phyloP scores from a whole-genome alignment of 257 asterid species.

The Capsicum pubescens region DNA sequence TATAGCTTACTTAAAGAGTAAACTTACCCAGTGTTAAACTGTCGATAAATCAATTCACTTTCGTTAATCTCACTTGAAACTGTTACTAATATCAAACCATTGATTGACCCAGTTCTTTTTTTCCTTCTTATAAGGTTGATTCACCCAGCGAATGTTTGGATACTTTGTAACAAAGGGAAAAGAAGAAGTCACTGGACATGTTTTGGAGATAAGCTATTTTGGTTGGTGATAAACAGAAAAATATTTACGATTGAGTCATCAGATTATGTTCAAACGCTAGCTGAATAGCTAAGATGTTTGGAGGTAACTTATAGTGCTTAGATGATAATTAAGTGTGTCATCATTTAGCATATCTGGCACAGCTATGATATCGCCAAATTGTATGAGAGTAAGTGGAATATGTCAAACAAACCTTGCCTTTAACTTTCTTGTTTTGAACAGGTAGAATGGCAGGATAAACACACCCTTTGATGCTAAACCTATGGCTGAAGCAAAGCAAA shows the following conservation, averaged over 20 bases:
- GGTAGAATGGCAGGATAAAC: constrained; percentile 91
- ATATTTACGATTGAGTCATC: background rate
- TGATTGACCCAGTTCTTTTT: background rate
- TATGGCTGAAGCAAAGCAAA: constrained; percentile 56
- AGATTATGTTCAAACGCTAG: background rate
- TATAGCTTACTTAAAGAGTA: background rate
- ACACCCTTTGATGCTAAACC: constrained; percentile 79
- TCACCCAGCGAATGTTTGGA: background rate
- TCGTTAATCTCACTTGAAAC: background rate
- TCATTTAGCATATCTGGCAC: background rate
- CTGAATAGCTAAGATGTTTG: constrained; percentile 1
- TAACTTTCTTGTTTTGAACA: constrained; percentile 57
- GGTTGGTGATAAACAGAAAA: background rate
- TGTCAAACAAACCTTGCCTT: constrained; percentile 62
- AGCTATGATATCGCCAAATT: background rate
- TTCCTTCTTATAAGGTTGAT: too few relatives aligned
- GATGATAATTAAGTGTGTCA: constrained; percentile 20
- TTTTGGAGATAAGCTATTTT: background rate
- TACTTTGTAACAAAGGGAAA: background rate
- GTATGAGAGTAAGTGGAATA: background rate
- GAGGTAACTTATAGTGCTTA: background rate
- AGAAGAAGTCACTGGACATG: background rate
- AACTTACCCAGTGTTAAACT: background rate
- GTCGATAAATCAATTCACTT: background rate
- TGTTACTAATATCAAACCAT: background rate